Base-by-base conservation (phyloP, 2,329 filamentous ascomycete species). In the Alternaria metachromatica region DNA sequence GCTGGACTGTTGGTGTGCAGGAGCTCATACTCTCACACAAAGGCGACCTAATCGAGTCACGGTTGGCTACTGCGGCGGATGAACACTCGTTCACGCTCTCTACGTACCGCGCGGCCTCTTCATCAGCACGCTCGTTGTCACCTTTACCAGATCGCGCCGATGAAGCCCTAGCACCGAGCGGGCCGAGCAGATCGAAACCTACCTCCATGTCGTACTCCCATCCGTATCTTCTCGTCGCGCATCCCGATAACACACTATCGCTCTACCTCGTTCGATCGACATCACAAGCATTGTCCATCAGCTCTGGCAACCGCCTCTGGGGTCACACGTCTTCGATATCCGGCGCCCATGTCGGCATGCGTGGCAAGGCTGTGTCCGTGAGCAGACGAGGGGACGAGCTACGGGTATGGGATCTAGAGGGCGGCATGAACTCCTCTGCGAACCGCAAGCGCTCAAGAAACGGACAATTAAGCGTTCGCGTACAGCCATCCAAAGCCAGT, bases 1-100 rank as follows among this genome's bases (percentile, higher is more conserved):
- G 94, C 26, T 97, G 94, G 92, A 94, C 92, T 8, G 87, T 97
- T 15, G 94, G 94, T 3, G 88, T 98, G n/a, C 95, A 98, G 78
- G 95, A 97, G 78, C 83, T 97, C 46, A 89, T 91, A 62, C 85
- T 97, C n/a, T 80, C 80, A 33, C 78, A 78, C 55, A 76, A 80
- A 50, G 86, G 87, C 7, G 80, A 80, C 13, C 76, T 87, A 0
- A 71, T 84, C 1, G 79, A 82, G 37, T 87, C 85, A 3, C 82
- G 85, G 7, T 70, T 87, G 4, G 81, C 85, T 15, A 84, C 84
- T 3, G 84, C 85, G n/a, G 78, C 84, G 18, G 81, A 84, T 20
- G 80, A 83, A 56, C 81, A 82, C 26, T 85, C 83, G 49, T 82
- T 82, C 73, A 66, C 77, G 71, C 55, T 82, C 63, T 62, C 81